A percentile compares a stretch with the other conserved stretches of the same genome.
Conservation (phyloP, 2,329 filamentous ascomycete species). For the Ophiobolus disseminans region DNA sequence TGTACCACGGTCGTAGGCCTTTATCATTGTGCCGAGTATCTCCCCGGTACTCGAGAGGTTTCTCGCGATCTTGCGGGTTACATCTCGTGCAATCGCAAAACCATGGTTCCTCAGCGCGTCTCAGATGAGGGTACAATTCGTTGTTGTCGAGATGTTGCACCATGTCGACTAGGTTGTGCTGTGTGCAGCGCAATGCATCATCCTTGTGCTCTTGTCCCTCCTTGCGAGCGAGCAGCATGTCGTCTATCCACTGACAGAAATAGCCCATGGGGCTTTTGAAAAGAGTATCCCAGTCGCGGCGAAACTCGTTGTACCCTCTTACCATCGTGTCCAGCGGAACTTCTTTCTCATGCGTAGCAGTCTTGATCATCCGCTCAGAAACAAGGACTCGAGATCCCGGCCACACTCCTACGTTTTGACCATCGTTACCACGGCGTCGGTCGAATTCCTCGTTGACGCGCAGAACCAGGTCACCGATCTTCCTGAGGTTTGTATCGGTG, state of each 20-base stretch:
- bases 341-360: too few species aligned
- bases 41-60: too few species aligned
- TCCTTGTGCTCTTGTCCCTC: background rate
- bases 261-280: conserved; percentile 4
- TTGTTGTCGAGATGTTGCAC: background rate
- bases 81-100: too few species aligned
- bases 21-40: too few species aligned
- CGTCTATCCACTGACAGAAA: conserved; percentile 6
- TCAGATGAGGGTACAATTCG: background rate
- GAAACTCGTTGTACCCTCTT: too few species aligned
- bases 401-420: conserved; percentile 3
- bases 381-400: conserved; percentile 1
- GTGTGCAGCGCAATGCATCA: background rate
- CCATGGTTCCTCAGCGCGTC: too few species aligned
- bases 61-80: too few species aligned
- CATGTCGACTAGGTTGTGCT: conserved; percentile 5
- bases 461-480: background rate
- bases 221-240: background rate
- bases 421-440: conserved; percentile 1
- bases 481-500: background rate
- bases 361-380: conserved; percentile 4
- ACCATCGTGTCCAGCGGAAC: too few species aligned
- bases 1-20: too few species aligned
- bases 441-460: conserved; percentile 2
- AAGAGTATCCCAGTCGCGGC: background rate